Evolutionary conservation across 2,329 filamentous ascomycete species (phyloP).

Genomic region (Triangularia setosa): DNA sequence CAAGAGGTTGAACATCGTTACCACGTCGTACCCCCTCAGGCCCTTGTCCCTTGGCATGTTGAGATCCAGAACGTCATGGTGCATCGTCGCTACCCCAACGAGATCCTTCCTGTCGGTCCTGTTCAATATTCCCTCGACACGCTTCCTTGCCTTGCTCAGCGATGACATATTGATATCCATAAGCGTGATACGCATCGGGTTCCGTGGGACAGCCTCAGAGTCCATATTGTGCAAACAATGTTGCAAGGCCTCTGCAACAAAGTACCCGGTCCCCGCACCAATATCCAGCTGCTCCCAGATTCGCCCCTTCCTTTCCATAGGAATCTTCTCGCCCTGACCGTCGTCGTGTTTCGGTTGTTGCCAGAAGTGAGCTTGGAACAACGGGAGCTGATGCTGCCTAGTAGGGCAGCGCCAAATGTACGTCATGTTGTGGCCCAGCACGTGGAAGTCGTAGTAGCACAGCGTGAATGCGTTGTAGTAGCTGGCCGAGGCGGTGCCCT

Average conservation of each 20-base stretch:
- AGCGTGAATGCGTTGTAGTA: neutral
- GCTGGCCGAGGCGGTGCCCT: neutral
- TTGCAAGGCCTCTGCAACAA: constrained; percentile 30
- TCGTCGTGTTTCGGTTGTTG: constrained; percentile 5
- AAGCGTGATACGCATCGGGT: constrained; percentile 32
- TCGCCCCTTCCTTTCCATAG: neutral
- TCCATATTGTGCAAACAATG: constrained; percentile 12
- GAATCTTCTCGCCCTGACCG: neutral
- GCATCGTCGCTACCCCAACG: neutral
- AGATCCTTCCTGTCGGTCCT: neutral
- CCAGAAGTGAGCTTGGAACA: constrained; percentile 35
- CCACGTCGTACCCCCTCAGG: constrained; percentile 35
- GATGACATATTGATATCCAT: constrained; percentile 35
- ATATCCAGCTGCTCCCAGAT: constrained; percentile 34
- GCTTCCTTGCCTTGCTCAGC: constrained; percentile 29
- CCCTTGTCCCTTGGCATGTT: neutral
- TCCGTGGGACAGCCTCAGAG: neutral
- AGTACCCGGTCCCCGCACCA: constrained; percentile 40
- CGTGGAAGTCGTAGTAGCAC: neutral
- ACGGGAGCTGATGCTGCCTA: constrained; percentile 29
- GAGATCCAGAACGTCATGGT: neutral
- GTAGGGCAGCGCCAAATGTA: constrained; percentile 36
- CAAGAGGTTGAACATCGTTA: constrained; percentile 42
- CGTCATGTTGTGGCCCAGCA: neutral
- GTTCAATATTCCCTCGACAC: constrained; percentile 2